Evolutionary conservation across 306 rosid species (phyloP), one percentile per base, ranked within the genome.

Genomic region (Gynostemma pentaphyllum): DNA sequence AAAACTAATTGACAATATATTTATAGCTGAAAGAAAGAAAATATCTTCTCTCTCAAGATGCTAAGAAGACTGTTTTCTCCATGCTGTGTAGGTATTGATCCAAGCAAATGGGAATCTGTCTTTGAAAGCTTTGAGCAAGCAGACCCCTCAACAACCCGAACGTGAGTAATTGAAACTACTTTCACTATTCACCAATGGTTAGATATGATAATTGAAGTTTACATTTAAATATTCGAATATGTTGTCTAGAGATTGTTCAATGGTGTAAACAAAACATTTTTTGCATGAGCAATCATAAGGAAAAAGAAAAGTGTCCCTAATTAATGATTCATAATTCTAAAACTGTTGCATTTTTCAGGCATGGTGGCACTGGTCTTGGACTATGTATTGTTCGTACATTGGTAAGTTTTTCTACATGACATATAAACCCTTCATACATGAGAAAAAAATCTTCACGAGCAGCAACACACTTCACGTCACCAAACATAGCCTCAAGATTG

Each of bases 121-220:
- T 94, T 94, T 57, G 99, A 94, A 79, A 94, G 99, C 83, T 94
- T 94, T 69, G 99, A 94, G 82, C 99, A 94, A 77, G 99, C 95
- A 28, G 99, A 94, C 81, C 99, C 97, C 73, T 86, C 99, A 36
- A 94, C 99, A 36, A 94, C 97, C 42, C 69, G 99, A 77, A 78
- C 95, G 99, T 94, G 66, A 82, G 95, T 70, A 71, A 28, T 10
- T 49, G 23, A 36, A 64, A 42, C 46, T 42, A 42, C 46, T 42
- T 42, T 14, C 5, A 1, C 18, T 42, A 14, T 42, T 42, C 46
- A 42, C 5, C 24, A 52, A 15, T 30, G 7, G 12, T 52, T 15
- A 15, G 27, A 50, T 50, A 24, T 50, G 22, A 24, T 13, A 4
- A 9, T 4, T 11, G 32, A 50, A 11, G 4, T 50, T 8, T 47